These are phyloP conservation scores for Cyamopsis tetragonoloba DNA, from an alignment of 306 rosid genomes.

Conservation along the genomic window DNA sequence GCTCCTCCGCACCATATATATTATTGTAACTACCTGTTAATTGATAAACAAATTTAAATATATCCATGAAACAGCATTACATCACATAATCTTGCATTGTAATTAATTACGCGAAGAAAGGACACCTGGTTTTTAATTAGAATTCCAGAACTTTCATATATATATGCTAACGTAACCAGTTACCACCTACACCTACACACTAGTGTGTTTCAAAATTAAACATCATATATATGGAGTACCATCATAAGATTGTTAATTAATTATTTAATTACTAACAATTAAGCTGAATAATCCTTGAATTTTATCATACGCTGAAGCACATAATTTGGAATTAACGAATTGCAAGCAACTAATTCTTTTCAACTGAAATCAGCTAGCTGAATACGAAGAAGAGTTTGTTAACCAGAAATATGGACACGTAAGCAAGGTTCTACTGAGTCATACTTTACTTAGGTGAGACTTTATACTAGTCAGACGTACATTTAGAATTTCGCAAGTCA, in stretches of 20 bases:
- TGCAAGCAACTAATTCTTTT: constrained; percentile 6
- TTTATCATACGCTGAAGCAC: constrained; percentile 4
- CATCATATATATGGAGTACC: too few relatives aligned
- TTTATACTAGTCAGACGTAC: background rate
- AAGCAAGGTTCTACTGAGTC: background rate
- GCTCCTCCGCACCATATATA: background rate
- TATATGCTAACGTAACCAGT: background rate
- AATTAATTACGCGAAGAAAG: background rate
- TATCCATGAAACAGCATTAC: constrained; percentile 16
- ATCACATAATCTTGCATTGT: constrained; percentile 17
- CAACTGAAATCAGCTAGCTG: background rate
- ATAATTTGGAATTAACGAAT: constrained; percentile 1
- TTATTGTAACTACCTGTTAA: background rate
- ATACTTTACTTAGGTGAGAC: background rate
- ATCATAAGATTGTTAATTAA: too few relatives aligned
- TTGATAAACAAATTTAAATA: constrained; percentile 6
- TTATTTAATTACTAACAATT: background rate
- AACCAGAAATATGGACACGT: constrained; percentile 1
- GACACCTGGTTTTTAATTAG: constrained; percentile 6
- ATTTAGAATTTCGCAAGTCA: background rate
- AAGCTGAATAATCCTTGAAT: background rate
- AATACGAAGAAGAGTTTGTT: background rate
- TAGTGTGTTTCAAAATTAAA: too few relatives aligned
- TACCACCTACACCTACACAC: constrained; percentile 14
- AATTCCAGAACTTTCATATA: constrained; percentile 21